These are phyloP conservation scores for Annona squamosa DNA, from an alignment of 164 flowering plant species.

Conservation along the genomic window DNA sequence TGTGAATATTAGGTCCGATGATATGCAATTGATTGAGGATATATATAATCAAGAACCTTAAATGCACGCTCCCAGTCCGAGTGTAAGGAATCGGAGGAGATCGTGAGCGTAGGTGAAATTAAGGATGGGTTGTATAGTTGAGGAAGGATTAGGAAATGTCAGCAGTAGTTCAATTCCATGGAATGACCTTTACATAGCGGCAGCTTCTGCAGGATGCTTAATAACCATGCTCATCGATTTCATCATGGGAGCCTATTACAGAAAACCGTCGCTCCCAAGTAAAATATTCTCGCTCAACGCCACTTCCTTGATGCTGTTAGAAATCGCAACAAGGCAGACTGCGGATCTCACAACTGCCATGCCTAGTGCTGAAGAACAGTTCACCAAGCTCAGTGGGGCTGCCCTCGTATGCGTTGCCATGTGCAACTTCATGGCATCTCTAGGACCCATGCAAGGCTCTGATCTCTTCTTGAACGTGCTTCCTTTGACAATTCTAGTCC, in stretches of 20 bases:
- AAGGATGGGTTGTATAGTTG: no score
- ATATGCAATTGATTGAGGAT: no score
- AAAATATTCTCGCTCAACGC: constrained; percentile 49
- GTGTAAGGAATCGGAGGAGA: no score
- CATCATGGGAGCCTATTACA: constrained; percentile 23
- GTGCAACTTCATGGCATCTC: constrained; percentile 57
- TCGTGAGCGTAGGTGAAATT: no score
- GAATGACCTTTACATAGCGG: constrained; percentile 40
- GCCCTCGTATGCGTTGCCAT: constrained; percentile 43
- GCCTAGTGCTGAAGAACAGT: constrained; percentile 53
- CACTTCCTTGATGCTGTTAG: constrained; percentile 40
- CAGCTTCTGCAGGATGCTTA: constrained; percentile 42
- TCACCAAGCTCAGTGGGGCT: constrained; percentile 51
- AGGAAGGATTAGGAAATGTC: no score
- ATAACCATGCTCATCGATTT: constrained; percentile 42
- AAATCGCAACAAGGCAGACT: constrained; percentile 43
- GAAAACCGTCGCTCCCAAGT: constrained; percentile 53
- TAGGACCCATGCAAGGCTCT: constrained; percentile 38
- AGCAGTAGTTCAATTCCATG: neutral
- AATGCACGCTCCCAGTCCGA: no score
- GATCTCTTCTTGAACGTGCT: constrained; percentile 39
- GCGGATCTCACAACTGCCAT: constrained; percentile 59
- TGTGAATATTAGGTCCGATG: no score
- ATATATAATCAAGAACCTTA: no score
- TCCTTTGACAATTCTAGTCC: constrained; percentile 49